Conservation (phyloP, 495 filamentous ascomycete species). For the Articulospora tetracladia region DNA sequence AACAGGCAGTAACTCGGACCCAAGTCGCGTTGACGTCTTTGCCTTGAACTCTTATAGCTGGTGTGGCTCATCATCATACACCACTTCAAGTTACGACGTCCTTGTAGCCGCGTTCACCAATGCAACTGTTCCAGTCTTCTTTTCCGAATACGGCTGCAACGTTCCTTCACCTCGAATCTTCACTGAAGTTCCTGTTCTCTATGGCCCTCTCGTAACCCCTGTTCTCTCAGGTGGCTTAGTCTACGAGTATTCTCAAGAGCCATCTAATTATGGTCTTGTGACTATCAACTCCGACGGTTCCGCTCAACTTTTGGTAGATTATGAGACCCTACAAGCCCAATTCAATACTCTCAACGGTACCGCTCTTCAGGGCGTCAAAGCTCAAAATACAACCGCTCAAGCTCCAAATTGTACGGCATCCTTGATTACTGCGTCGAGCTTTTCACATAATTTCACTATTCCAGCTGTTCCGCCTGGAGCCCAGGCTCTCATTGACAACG, state of each 20-base stretch:
- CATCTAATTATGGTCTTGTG: conserved; percentile 73
- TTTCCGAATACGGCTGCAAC: conserved; percentile 97
- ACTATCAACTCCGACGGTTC: conserved; percentile 60
- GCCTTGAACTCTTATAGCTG: conserved; percentile 95
- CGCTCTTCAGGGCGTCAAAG: conserved; percentile 54
- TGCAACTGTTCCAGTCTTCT: conserved; percentile 83
- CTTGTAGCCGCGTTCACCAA: conserved; percentile 67
- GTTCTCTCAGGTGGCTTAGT: conserved; percentile 84
- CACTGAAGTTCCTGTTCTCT: conserved; percentile 76
- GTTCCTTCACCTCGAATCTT: conserved; percentile 72
- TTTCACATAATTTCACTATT: conserved; percentile 74
- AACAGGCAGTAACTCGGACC: conserved; percentile 56
- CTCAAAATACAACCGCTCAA: conserved; percentile 43
- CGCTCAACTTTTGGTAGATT: conserved; percentile 65
- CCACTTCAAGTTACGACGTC: conserved; percentile 64
- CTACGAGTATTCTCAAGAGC: conserved; percentile 80
- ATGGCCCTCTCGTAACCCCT: conserved; percentile 73
- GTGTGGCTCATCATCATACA: conserved; percentile 77
- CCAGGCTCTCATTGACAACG: conserved; percentile 50
- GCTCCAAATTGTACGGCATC: conserved; percentile 55
- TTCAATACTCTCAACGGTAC: conserved; percentile 69
- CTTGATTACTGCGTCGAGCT: conserved; percentile 59
- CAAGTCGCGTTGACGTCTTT: conserved; percentile 77
- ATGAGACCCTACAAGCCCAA: conserved; percentile 68
- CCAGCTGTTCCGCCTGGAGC: conserved; percentile 46